phyloP scores from a whole-genome alignment of 1,284 basidiomycete species.

The Boletus sp. region DNA sequence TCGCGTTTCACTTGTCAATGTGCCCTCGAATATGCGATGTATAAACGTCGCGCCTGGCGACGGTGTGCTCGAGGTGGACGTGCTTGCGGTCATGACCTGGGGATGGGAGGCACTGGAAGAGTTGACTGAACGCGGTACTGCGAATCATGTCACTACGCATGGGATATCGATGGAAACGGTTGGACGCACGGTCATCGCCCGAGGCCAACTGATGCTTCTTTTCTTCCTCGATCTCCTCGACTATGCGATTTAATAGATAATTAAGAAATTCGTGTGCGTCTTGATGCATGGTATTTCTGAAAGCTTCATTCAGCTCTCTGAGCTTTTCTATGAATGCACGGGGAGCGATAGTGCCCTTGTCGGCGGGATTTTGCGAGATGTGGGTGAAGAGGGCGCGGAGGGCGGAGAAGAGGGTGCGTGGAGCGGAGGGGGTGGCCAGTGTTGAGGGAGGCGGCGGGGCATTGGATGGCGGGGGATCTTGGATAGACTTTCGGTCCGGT shows the following conservation, averaged over 20 bases:
- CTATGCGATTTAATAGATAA: constrained; percentile 90
- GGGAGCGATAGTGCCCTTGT: constrained; percentile 86
- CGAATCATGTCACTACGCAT: constrained; percentile 6
- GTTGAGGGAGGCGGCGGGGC: constrained; percentile 30
- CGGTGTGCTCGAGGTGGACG: constrained; percentile 48
- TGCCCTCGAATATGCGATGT: constrained; percentile 92
- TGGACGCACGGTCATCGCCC: constrained; percentile 32
- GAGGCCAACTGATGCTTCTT: constrained; percentile 49
- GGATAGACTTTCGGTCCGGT: constrained; percentile 52
- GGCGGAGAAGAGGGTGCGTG: constrained; percentile 85
- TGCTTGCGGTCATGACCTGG: constrained; percentile 43
- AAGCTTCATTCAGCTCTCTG: constrained; percentile 86
- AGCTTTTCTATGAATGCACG: constrained; percentile 90
- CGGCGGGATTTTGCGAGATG: constrained; percentile 73
- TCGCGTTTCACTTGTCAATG: constrained; percentile 94
- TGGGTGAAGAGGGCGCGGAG: constrained; percentile 88
- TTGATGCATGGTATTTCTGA: constrained; percentile 88
- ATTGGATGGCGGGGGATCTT: constrained; percentile 30
- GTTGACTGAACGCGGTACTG: constrained; percentile 61
- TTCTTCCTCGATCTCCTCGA: constrained; percentile 89
- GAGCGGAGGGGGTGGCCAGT: constrained; percentile 57
- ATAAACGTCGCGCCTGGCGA: constrained; percentile 74
- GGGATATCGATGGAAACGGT: neutral
- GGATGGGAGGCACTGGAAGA: constrained; percentile 51
- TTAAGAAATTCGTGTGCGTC: constrained; percentile 98